Base-by-base conservation (phyloP, 2,329 filamentous ascomycete species). In the Cladosporium austrohemisphaericum region DNA sequence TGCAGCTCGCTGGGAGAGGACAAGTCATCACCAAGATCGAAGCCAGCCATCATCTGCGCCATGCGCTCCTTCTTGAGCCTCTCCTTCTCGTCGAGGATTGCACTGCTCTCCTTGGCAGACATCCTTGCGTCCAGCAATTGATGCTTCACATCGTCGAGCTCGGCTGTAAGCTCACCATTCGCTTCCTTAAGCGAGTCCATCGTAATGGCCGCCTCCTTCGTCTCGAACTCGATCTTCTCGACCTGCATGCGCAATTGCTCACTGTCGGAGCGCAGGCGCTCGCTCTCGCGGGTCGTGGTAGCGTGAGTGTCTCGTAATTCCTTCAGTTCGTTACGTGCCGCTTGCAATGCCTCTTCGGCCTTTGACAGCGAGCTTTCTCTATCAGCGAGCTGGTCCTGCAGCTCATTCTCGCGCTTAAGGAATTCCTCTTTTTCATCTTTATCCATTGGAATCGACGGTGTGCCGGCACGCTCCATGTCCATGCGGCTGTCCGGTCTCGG, bases 41-140 rank as follows among this genome's bases (percentile, higher is more conserved):
- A 97, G 3, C 92, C 90, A 52, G 93, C 93, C 92, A 98, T 96
- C 93, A 98, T 98, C 78, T 96, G 88, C 35, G 93, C 93, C 93
- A 98, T 98, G 72, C 94, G 93, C 73, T 98, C 93, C 1, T 91
- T 89, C 78, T 98, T 98, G 74, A 90, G 91, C 77, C 90, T 92
- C 72, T 97, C 94, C 77, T 98, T 98, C 71, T 97, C 93, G 60
- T 97, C 92, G 16, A 94, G 74, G 13, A 89, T 85, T 7, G 90
- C 90, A 36, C 82, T 90, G 1, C 87, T 92, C 72, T 97, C 93
- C 73, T 93, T 95, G 50, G 92, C 90, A 59, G 84, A 93, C 87
- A 97, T 96, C 74, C 92, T 92, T 38, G 93, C 90, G 67, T 97
- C 91, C 14, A 97, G 78, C 45, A 98, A 81, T 65, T 96, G 91